phyloP scores from a whole-genome alignment of 2,329 filamentous ascomycete genomes.

The Beauveria australis region DNA sequence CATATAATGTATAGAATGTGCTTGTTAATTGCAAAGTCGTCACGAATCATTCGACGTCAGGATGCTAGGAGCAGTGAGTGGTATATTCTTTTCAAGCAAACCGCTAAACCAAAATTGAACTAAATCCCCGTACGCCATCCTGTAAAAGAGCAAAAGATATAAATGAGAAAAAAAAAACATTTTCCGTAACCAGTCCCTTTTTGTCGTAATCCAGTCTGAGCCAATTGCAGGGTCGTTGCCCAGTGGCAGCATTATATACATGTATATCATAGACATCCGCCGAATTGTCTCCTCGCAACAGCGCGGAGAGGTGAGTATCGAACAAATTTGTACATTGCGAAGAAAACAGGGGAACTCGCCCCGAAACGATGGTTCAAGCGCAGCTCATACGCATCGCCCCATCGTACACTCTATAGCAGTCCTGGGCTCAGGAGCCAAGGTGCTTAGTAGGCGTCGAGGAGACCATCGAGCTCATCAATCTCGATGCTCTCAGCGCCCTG shows the following conservation, averaged over 20 bases:
- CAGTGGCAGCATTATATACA: conserved; percentile 21
- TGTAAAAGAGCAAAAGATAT: conserved; percentile 4
- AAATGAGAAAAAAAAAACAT: not conserved
- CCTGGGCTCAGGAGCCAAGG: conserved; percentile 11
- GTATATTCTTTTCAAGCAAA: conserved; percentile 9
- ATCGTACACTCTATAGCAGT: conserved; percentile 12
- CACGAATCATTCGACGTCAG: not conserved
- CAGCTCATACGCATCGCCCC: conserved; percentile 14
- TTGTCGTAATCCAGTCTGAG: conserved; percentile 11
- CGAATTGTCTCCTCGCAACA: conserved; percentile 11
- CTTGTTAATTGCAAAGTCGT: not conserved
- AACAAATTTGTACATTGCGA: conserved; percentile 9
- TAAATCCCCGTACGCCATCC: not conserved
- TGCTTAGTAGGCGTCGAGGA: conserved; percentile 65
- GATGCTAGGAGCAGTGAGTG: conserved; percentile 1
- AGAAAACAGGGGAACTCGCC: conserved; percentile 1
- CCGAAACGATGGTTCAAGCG: conserved; percentile 9
- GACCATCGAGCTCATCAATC: conserved; percentile 83
- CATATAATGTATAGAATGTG: not conserved
- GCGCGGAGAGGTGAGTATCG: not conserved
- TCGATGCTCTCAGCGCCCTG: conserved; percentile 81
- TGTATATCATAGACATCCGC: conserved; percentile 22
- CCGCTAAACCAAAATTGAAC: conserved; percentile 1
- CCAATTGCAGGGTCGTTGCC: conserved; percentile 3
- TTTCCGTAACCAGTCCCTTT: conserved; percentile 3